A percentile compares a stretch with the other conserved stretches of the same genome.
Conservation (phyloP, 768 basidiomycete genomes). For the Amanita muscaria region DNA sequence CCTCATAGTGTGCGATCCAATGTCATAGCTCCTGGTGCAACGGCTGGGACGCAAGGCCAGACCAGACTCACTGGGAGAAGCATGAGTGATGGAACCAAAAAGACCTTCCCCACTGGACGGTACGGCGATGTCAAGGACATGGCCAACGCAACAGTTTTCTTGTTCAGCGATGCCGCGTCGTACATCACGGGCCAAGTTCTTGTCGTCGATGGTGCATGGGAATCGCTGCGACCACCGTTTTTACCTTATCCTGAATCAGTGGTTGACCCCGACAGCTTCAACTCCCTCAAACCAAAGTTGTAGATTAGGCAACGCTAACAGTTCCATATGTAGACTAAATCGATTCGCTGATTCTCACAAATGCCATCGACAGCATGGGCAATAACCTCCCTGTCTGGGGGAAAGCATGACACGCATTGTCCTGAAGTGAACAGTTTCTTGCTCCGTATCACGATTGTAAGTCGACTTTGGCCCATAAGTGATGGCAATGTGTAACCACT, state of each 20-base stretch:
- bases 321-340: too few relatives aligned
- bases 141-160: constrained; percentile 64
- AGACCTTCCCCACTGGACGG: constrained; percentile 35
- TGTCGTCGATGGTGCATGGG: constrained; percentile 57
- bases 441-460: too few relatives aligned
- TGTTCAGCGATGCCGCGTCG: constrained; percentile 74
- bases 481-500: too few relatives aligned
- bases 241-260: constrained; percentile 59
- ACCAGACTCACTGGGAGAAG: constrained; percentile 38
- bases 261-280: constrained; percentile 47
- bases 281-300: constrained; percentile 44
- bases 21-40: constrained; percentile 78
- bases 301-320: constrained; percentile 12
- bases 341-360: too few relatives aligned
- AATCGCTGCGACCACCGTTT: constrained; percentile 39
- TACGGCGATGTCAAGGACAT: constrained; percentile 52
- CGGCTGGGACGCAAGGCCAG: constrained; percentile 68
- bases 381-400: too few relatives aligned
- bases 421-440: too few relatives aligned
- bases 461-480: too few relatives aligned
- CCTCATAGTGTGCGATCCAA: constrained; percentile 91
- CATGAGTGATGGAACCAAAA: constrained; percentile 7
- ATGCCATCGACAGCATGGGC: too few relatives aligned
- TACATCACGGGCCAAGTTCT: constrained; percentile 74
- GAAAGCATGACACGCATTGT: too few relatives aligned